Base-by-base conservation (phyloP, 129 eudicot genomes). In the Lactuca sativa region DNA sequence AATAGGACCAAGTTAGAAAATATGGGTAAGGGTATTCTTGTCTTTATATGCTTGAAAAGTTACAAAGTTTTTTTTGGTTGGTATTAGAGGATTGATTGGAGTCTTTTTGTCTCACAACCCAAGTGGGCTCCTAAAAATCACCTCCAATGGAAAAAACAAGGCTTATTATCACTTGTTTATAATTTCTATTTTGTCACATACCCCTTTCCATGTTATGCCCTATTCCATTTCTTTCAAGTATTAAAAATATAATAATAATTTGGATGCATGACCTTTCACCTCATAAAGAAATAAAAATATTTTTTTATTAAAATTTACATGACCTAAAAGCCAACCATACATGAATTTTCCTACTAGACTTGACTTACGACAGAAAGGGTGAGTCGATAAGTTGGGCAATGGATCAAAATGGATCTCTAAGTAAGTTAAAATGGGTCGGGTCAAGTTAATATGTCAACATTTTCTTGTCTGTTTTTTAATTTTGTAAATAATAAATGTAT, bases 81-180 rank as follows among this genome's bases (percentile, higher is more conserved):
- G 73, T 60, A 49, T 54, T 60, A 67, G 15, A 58, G 41, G 18
- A 61, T 48, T 77, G 70, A 63, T 61, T 74, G 70, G 74, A 63
- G 54, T 21, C 62, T 14, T 67, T 74, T 72, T 81, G 79, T 80
- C 74, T 76, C 81, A 54, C 11, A 38, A 48, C 14, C 52, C 53
- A 15, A 12, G 78, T 78, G 73, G 81, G 70, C 62, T 47, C 80
- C 76, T 63, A 34, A 11, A 58, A 55, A 74, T 70, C 74, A 47
- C 67, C 57, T 77, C 54, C 12, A 33, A 5, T 41, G 37, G 33
- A 71, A 69, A 75, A 41, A 66, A n/a, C 34, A 62, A 10, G 53
- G 53, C 21, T 3, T 69, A 40, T 36, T 56, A 9, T 62, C 64
- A 13, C 1, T 63, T 66, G 17, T 30, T 41, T 37, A 4, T 62